phyloP scores from a whole-genome alignment of 495 filamentous ascomycete genomes.

The Aspergillus panamensis region DNA sequence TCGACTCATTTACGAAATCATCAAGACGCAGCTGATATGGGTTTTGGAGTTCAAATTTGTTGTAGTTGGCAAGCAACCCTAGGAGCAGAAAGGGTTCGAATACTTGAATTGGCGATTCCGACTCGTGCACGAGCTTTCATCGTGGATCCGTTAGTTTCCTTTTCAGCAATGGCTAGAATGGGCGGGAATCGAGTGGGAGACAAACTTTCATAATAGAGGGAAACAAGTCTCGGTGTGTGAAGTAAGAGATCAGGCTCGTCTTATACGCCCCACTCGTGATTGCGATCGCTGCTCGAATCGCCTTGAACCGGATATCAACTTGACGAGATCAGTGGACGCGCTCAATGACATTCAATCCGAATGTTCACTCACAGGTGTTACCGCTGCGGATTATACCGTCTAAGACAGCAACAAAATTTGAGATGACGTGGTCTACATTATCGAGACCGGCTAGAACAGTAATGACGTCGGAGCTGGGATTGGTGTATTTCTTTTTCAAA shows the following conservation, averaged over 20 bases:
- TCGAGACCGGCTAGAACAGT: constrained; percentile 82
- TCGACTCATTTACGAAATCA: constrained; percentile 91
- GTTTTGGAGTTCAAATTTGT: constrained; percentile 98
- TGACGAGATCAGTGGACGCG: constrained; percentile 3
- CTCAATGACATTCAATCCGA: constrained; percentile 1
- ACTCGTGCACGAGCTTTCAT: constrained; percentile 77
- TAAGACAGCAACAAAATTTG: constrained; percentile 79
- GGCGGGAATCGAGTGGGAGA: not conserved
- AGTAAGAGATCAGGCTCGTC: constrained; percentile 89
- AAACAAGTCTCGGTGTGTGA: constrained; percentile 92
- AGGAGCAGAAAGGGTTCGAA: constrained; percentile 78
- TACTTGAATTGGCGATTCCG: constrained; percentile 56
- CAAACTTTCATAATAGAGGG: constrained; percentile 90
- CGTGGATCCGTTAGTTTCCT: not conserved
- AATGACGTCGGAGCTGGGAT: constrained; percentile 93
- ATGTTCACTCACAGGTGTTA: constrained; percentile 55
- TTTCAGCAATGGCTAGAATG: not conserved
- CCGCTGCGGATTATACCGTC: constrained; percentile 81
- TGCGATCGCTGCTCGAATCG: constrained; percentile 74
- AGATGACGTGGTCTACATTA: constrained; percentile 78
- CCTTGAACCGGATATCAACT: constrained; percentile 75
- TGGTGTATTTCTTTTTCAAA: constrained; percentile 87
- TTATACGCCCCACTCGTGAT: constrained; percentile 91
- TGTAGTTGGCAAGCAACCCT: constrained; percentile 94
- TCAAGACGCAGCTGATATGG: constrained; percentile 93